Evolutionary conservation across 2,329 filamentous ascomycete species (phyloP).

Genomic region (Zelopaecilomyces penicillatus): DNA sequence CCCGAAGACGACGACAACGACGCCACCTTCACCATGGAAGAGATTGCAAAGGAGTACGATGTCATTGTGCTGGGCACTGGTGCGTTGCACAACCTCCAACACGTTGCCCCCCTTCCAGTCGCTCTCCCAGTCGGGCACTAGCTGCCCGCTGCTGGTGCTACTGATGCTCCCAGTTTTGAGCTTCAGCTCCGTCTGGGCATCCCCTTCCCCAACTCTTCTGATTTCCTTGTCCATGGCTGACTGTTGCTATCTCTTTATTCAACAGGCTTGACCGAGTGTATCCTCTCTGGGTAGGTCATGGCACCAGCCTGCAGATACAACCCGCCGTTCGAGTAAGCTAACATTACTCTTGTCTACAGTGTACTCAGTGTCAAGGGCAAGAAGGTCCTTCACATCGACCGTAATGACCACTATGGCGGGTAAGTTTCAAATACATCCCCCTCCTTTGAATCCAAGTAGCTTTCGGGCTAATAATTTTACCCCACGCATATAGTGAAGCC

Average conservation of each 20-base stretch:
- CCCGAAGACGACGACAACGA: slow-evolving; percentile 4
- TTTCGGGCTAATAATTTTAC: slow-evolving; percentile 20
- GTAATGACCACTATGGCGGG: slow-evolving; percentile 98
- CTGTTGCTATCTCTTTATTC: slow-evolving; percentile 15
- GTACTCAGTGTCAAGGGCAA: slow-evolving; percentile 97
- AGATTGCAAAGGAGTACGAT: slow-evolving; percentile 98
- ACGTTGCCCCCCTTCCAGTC: background rate
- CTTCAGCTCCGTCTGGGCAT: background rate
- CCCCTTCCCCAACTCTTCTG: background rate
- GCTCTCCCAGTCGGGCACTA: background rate
- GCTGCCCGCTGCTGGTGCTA: background rate
- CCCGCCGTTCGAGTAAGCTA: slow-evolving; percentile 1
- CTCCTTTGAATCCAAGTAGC: background rate
- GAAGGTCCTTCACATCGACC: slow-evolving; percentile 98
- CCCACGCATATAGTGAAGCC: slow-evolving; percentile 53
- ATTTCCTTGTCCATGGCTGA: slow-evolving; percentile 5
- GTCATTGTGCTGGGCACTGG: slow-evolving; percentile 97
- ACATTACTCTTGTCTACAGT: slow-evolving; percentile 35
- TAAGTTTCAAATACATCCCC: slow-evolving; percentile 38
- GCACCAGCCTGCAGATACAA: background rate
- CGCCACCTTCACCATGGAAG: slow-evolving; percentile 63
- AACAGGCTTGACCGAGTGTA: slow-evolving; percentile 92
- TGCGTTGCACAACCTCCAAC: slow-evolving; percentile 36
- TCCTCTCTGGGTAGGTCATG: slow-evolving; percentile 77
- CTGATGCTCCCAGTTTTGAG: background rate